These are phyloP conservation scores for Yarrowia galli DNA, from an alignment of 1,139 yeast species.

Conservation along the genomic window DNA sequence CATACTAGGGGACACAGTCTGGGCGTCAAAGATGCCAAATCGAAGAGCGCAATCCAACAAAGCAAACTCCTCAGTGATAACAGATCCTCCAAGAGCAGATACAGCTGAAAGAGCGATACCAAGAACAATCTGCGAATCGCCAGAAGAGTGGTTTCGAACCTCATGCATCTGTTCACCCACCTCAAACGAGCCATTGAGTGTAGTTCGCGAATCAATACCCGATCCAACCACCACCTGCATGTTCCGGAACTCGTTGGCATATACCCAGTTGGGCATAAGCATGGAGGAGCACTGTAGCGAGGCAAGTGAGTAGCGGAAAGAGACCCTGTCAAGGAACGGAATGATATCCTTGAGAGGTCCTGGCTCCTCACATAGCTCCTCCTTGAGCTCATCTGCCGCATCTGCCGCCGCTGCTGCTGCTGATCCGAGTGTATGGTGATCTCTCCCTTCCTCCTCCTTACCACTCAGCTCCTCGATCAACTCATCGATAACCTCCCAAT, in stretches of 20 bases:
- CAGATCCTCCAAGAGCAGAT: slow-evolving; percentile 13
- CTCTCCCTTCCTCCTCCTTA: not conserved
- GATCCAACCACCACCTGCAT: slow-evolving; percentile 25
- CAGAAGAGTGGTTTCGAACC: not conserved
- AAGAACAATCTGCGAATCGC: slow-evolving; percentile 22
- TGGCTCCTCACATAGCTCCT: slow-evolving; percentile 10
- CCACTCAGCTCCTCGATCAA: slow-evolving; percentile 14
- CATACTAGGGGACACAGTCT: slow-evolving; percentile 20
- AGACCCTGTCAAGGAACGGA: slow-evolving; percentile 19
- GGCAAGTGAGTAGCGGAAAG: slow-evolving; percentile 16
- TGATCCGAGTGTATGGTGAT: slow-evolving; percentile 1
- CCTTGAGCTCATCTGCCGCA: slow-evolving; percentile 16
- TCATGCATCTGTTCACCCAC: slow-evolving; percentile 33
- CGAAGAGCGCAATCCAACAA: slow-evolving; percentile 12
- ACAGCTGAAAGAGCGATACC: slow-evolving; percentile 20
- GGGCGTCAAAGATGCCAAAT: slow-evolving; percentile 30
- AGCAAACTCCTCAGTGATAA: slow-evolving; percentile 28
- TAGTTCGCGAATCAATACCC: slow-evolving; percentile 15
- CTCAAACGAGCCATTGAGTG: slow-evolving; percentile 29
- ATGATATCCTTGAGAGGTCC: slow-evolving; percentile 32
- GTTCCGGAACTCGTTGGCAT: slow-evolving; percentile 34
- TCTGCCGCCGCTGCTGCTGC: slow-evolving; percentile 1
- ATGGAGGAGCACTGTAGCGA: slow-evolving; percentile 21
- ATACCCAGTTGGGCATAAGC: slow-evolving; percentile 33
- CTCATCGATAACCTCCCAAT: slow-evolving; percentile 15